Base-by-base conservation (phyloP, 1,284 basidiomycete species). In the Hymenochaete sp. region DNA sequence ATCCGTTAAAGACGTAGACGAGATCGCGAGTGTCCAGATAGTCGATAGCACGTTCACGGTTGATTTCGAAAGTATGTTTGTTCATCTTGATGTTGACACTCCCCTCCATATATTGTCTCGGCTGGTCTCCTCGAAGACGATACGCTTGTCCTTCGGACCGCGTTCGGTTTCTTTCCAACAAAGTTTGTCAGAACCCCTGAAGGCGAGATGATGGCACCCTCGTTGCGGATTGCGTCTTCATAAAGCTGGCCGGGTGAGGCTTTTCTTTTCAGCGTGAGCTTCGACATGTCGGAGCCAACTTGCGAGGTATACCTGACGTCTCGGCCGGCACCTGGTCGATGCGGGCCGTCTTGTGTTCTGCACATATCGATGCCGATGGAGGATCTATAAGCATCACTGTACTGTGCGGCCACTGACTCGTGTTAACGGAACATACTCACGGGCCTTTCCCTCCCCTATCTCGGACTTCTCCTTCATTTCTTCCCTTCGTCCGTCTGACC, bases 61-160 rank as follows among this genome's bases (percentile, higher is more conserved):
- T 99, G 68, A 98, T 98, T 70, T 98, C 96, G 56, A 99, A 99
- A 11, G 95, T 98, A 76, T 88, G 85, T 59, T 89, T 90, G 62
- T 97, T 93, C 83, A 98, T 88, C 77, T 96, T 96, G 72, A 98
- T 98, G 74, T 99, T 99, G 59, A 99, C 93, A 44, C 91, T 88
- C 37, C 96, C 95, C 96, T 98, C 95, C 96, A 98, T 65, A 99
- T 87, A 56, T 98, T 82, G 63, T 98, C 93, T 67, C 93, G 97
- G 68, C 83, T 89, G 47, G 90, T 88, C 60, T 98, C 95, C 66
- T 99, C 95, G 64, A 78, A 98, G 62, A 99, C 96, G 59, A 99
- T 98, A 58, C 96, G 92, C 81, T 98, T 99, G 81, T 99, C 96
- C 68, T 98, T 98, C 53, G 96, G 95, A 58, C 82, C 88, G 47